Conservation (phyloP, 208 protist genomes). For the Leishmania arabica region DNA sequence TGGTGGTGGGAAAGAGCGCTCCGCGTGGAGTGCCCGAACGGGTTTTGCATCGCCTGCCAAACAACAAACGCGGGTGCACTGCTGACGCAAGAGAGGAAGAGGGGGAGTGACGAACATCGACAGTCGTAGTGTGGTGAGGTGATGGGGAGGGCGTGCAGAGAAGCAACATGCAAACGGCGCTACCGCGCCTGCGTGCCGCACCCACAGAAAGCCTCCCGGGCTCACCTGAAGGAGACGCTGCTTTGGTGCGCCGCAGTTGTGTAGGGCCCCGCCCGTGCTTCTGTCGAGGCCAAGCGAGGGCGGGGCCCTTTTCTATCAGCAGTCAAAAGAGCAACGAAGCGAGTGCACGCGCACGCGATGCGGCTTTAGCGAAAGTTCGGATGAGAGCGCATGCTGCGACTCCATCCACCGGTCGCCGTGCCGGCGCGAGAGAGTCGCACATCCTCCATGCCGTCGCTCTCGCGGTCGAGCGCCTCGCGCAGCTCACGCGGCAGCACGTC, state of each 20-base stretch:
- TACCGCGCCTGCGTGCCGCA: neutral
- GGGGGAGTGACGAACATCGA: neutral
- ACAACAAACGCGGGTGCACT: neutral
- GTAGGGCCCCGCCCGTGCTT: neutral
- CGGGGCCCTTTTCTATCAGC: neutral
- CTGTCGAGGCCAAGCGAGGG: neutral
- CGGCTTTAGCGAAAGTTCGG: slow-evolving; percentile 68
- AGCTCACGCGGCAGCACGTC: slow-evolving; percentile 88
- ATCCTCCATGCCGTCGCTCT: slow-evolving; percentile 91
- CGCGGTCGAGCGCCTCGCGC: slow-evolving; percentile 80
- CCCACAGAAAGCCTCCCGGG: neutral
- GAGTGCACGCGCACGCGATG: slow-evolving; percentile 6
- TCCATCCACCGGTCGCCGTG: slow-evolving; percentile 81
- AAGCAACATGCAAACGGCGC: neutral
- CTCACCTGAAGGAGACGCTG: neutral
- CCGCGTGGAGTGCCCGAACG: no score
- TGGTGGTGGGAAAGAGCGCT: no score
- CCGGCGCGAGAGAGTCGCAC: slow-evolving; percentile 75
- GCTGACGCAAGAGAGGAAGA: slow-evolving; percentile 6
- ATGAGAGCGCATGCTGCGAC: slow-evolving; percentile 62
- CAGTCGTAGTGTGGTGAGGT: neutral
- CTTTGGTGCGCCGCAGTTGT: neutral
- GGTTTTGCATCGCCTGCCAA: no score
- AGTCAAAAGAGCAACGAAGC: neutral
- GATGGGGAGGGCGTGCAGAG: slow-evolving; percentile 10